These are phyloP conservation scores for Colletotrichum tabaci DNA, from an alignment of 2,329 filamentous ascomycete genomes.

Conservation along the genomic window DNA sequence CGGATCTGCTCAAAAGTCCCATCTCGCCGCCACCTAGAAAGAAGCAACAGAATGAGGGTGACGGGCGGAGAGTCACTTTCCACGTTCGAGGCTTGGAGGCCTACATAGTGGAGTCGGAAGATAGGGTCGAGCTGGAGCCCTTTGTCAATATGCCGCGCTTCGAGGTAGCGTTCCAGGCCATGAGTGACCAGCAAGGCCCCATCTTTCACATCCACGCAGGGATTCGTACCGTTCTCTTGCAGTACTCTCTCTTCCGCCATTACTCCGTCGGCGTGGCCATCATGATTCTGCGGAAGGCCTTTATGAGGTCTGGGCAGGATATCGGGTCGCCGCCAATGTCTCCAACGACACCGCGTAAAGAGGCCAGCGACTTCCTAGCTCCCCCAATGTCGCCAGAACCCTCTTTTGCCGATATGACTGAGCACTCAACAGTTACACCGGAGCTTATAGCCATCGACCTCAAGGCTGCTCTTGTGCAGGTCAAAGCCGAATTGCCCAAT, in stretches of 20 bases:
- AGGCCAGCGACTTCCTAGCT: conserved; percentile 52
- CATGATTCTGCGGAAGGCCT: conserved; percentile 81
- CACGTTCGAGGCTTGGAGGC: conserved; percentile 89
- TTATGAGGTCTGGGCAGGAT: conserved; percentile 68
- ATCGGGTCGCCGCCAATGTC: conserved; percentile 43
- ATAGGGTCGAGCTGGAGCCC: conserved; percentile 87
- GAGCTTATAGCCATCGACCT: conserved; percentile 89
- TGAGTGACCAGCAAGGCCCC: conserved; percentile 88
- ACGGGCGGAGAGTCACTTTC: conserved; percentile 86
- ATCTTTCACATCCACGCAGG: conserved; percentile 90
- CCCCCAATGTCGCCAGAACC: conserved; percentile 56
- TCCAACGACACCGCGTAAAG: conserved; percentile 47
- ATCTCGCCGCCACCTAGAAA: conserved; percentile 62
- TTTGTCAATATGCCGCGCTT: conserved; percentile 90
- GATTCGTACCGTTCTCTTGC: conserved; percentile 82
- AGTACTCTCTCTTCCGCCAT: conserved; percentile 95
- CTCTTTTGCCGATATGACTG: conserved; percentile 49
- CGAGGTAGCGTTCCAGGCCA: conserved; percentile 87
- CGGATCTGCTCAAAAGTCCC: conserved; percentile 71
- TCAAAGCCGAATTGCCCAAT: conserved; percentile 89
- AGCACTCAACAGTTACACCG: conserved; percentile 52
- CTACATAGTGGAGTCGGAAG: conserved; percentile 89
- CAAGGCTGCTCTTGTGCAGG: conserved; percentile 84
- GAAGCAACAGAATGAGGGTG: conserved; percentile 71
- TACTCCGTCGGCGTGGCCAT: conserved; percentile 89